These are phyloP conservation scores for Cryptococcus sp. DNA, from an alignment of 1,284 basidiomycete species.

Conservation along the genomic window DNA sequence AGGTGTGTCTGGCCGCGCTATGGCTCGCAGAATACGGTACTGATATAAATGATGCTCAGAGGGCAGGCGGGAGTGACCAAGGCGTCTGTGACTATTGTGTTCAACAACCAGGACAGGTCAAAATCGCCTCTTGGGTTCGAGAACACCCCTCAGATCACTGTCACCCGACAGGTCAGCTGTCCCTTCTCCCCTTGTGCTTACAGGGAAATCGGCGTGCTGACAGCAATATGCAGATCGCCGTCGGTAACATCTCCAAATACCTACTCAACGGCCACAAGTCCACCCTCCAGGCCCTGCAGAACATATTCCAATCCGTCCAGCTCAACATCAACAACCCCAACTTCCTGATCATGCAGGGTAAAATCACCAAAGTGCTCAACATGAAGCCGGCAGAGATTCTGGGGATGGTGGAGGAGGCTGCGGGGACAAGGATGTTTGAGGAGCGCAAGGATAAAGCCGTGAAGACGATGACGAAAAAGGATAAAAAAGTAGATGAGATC, in stretches of 20 bases:
- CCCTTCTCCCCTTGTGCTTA: not conserved
- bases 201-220: not conserved
- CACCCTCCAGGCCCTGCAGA: constrained; percentile 82
- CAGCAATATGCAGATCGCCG: constrained; percentile 63
- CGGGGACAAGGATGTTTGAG: constrained; percentile 98
- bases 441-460: constrained; percentile 96
- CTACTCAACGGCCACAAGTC: constrained; percentile 95
- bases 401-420: constrained; percentile 98
- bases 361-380: constrained; percentile 93
- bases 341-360: constrained; percentile 99
- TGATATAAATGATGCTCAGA: constrained; percentile 54
- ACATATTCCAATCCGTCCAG: constrained; percentile 93
- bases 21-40: too few relatives aligned
- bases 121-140: constrained; percentile 85
- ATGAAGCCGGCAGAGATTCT: constrained; percentile 98
- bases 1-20: constrained; percentile 39
- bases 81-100: constrained; percentile 97
- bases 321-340: constrained; percentile 99
- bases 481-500: constrained; percentile 92
- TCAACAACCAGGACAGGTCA: constrained; percentile 92
- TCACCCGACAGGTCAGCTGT: constrained; percentile 80
- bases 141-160: constrained; percentile 83
- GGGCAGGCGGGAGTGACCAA: constrained; percentile 96
- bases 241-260: constrained; percentile 95
- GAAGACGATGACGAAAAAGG: constrained; percentile 96